A percentile compares a stretch with the other conserved stretches of the same genome.
These are phyloP conservation scores for Nyctanthes arbortristis DNA, from an alignment of 257 asterid species.

Conservation along the genomic window DNA sequence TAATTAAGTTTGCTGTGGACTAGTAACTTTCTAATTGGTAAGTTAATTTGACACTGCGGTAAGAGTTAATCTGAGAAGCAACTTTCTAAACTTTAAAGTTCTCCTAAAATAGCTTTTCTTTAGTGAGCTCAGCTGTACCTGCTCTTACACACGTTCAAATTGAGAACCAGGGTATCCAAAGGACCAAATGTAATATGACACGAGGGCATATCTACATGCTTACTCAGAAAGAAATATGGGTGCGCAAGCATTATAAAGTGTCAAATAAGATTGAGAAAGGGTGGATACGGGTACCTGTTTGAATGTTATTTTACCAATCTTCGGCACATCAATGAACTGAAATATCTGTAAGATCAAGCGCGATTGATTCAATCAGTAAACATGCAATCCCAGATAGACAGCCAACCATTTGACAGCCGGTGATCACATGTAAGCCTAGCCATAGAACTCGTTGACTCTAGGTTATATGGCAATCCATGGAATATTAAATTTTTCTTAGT, in stretches of 20 bases:
- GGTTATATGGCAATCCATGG: background rate
- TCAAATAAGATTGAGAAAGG: background rate
- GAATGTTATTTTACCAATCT: conserved; percentile 73
- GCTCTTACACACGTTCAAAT: too few species aligned
- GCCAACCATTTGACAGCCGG: background rate
- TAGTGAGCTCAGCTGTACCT: too few species aligned
- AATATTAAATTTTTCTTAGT: background rate
- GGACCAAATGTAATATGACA: too few species aligned
- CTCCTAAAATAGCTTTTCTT: too few species aligned
- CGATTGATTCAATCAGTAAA: background rate
- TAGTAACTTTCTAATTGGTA: too few species aligned
- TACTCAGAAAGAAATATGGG: background rate
- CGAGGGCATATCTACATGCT: background rate
- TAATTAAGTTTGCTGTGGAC: too few species aligned
- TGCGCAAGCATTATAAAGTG: background rate
- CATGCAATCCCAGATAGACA: background rate
- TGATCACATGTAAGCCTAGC: background rate
- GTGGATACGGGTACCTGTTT: conserved; percentile 51
- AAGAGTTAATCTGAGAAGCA: too few species aligned
- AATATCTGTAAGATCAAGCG: conserved; percentile 57
- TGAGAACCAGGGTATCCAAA: too few species aligned
- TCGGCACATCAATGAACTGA: conserved; percentile 68
- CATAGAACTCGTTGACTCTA: background rate
- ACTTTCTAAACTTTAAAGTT: too few species aligned
- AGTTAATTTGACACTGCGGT: too few species aligned